phyloP scores from a whole-genome alignment of 768 basidiomycete species.

The Hydnum rufescens region DNA sequence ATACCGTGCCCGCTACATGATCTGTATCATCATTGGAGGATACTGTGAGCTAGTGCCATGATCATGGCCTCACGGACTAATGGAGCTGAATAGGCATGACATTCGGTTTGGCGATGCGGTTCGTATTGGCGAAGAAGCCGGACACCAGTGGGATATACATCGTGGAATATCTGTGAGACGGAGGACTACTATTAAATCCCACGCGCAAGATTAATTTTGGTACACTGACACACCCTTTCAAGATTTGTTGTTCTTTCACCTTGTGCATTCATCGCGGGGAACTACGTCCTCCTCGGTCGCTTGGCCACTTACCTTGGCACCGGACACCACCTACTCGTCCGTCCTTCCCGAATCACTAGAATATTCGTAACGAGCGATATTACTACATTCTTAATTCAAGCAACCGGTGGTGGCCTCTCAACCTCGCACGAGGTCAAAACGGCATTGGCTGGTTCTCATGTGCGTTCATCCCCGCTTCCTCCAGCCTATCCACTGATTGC shows the following conservation, averaged over 20 bases:
- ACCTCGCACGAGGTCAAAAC: constrained; percentile 20
- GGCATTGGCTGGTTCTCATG: constrained; percentile 19
- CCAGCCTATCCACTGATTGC: neutral
- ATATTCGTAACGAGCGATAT: constrained; percentile 45
- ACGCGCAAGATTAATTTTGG: neutral
- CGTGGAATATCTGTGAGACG: constrained; percentile 37
- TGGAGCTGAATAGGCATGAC: constrained; percentile 27
- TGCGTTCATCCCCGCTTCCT: neutral
- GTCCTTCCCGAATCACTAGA: constrained; percentile 29
- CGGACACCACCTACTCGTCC: constrained; percentile 30
- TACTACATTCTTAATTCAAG: constrained; percentile 47
- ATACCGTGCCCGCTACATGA: constrained; percentile 25
- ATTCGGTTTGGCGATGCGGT: constrained; percentile 35
- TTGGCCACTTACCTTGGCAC: constrained; percentile 31
- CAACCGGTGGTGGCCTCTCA: constrained; percentile 29
- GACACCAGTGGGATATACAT: constrained; percentile 36
- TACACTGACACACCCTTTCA: neutral
- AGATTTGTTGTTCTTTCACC: constrained; percentile 23
- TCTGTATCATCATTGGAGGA: constrained; percentile 39
- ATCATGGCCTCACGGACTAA: neutral
- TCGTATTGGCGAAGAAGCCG: constrained; percentile 32
- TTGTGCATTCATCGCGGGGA: constrained; percentile 53
- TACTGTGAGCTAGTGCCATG: constrained; percentile 23
- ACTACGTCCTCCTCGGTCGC: constrained; percentile 46
- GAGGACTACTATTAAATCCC: constrained; percentile 25